A percentile compares a stretch with the other conserved stretches of the same genome.
These are phyloP conservation scores for Diaporthe citri DNA, from an alignment of 2,329 filamentous ascomycete genomes.

Conservation along the genomic window DNA sequence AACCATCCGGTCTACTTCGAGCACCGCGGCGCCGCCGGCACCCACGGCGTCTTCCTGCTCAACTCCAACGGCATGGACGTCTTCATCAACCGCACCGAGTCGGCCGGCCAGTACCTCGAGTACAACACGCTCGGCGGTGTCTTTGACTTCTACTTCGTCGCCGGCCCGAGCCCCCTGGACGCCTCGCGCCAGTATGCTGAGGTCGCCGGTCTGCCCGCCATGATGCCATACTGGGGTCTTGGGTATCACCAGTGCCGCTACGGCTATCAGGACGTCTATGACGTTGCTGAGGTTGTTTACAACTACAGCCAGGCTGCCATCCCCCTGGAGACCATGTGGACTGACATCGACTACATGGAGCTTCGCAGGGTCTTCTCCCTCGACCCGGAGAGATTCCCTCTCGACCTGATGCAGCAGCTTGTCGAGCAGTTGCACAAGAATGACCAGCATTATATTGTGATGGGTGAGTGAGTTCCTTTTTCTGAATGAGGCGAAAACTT, in stretches of 20 bases:
- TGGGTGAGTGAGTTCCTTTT: constrained; percentile 54
- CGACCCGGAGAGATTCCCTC: constrained; percentile 73
- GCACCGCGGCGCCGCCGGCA: constrained; percentile 67
- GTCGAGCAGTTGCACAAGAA: constrained; percentile 75
- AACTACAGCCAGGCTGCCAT: constrained; percentile 76
- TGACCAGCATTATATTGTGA: constrained; percentile 79
- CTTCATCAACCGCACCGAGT: constrained; percentile 73
- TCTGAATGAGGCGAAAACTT: not conserved
- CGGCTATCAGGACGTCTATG: constrained; percentile 73
- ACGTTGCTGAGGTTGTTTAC: constrained; percentile 74
- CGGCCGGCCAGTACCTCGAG: constrained; percentile 77
- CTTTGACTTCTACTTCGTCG: constrained; percentile 77
- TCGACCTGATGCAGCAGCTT: constrained; percentile 73
- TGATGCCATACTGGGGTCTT: constrained; percentile 75
- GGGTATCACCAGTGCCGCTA: constrained; percentile 75
- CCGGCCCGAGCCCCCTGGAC: constrained; percentile 69
- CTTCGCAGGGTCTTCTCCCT: constrained; percentile 71
- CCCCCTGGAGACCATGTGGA: constrained; percentile 79
- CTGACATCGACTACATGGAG: constrained; percentile 73
- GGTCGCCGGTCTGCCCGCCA: constrained; percentile 67
- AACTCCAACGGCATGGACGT: constrained; percentile 85
- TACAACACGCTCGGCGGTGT: constrained; percentile 85
- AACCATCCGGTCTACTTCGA: constrained; percentile 83
- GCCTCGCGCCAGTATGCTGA: constrained; percentile 71
- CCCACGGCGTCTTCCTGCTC: constrained; percentile 76